Evolutionary conservation across 768 basidiomycete species (phyloP).

Genomic region (Holtermanniella nyarrowii): DNA sequence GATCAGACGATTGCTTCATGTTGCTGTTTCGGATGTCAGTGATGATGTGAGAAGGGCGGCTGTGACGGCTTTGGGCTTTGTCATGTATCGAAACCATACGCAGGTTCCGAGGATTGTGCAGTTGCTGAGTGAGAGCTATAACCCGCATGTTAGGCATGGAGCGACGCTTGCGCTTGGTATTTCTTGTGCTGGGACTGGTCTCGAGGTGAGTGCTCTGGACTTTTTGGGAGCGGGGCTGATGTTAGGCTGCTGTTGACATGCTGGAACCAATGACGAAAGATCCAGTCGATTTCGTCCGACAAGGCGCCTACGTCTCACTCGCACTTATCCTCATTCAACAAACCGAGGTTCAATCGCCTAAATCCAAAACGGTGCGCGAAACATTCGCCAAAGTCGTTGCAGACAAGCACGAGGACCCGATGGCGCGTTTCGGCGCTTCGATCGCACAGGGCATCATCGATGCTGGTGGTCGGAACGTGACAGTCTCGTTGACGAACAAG

Average conservation of each 20-base stretch:
- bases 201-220: conserved; percentile 52
- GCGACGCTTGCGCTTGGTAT: conserved; percentile 93
- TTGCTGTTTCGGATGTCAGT: conserved; percentile 95
- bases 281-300: conserved; percentile 94
- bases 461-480: conserved; percentile 92
- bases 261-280: conserved; percentile 98
- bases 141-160: conserved; percentile 94
- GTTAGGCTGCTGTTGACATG: conserved; percentile 86
- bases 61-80: conserved; percentile 87
- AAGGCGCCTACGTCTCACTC: conserved; percentile 89
- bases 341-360: conserved; percentile 78
- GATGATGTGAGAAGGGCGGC: conserved; percentile 96
- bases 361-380: conserved; percentile 66
- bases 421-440: conserved; percentile 95
- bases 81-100: conserved; percentile 90
- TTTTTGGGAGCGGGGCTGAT: background rate
- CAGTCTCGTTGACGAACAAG: conserved; percentile 83
- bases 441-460: conserved; percentile 95
- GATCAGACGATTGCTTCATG: conserved; percentile 79
- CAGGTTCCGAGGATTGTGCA: conserved; percentile 97
- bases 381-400: conserved; percentile 78
- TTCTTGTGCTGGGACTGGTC: conserved; percentile 91
- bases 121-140: conserved; percentile 93
- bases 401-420: conserved; percentile 97
- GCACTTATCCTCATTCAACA: conserved; percentile 97